Evolutionary conservation across 441 rosid species (phyloP).

Genomic region (Kokia cookei): DNA sequence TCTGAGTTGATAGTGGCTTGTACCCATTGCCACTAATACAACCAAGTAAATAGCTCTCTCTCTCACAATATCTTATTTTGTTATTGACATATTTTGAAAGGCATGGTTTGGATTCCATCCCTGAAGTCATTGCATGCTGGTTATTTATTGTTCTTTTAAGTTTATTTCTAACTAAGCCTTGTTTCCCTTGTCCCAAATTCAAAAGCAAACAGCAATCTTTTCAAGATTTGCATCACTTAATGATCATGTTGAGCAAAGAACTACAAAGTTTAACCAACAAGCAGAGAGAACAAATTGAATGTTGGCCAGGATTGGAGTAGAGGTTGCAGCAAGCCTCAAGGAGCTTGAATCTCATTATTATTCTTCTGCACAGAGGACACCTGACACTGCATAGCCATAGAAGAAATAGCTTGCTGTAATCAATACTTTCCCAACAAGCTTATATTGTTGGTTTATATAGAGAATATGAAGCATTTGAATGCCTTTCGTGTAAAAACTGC

Average conservation of each 20-base stretch:
- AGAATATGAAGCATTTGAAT: not conserved
- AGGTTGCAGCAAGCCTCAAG: slow-evolving; percentile 80
- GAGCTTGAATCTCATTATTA: slow-evolving; percentile 80
- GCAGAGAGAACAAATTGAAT: slow-evolving; percentile 58
- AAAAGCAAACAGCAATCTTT: slow-evolving; percentile 83
- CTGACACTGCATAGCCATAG: slow-evolving; percentile 13
- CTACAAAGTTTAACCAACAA: slow-evolving; percentile 49
- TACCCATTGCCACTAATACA: slow-evolving; percentile 88
- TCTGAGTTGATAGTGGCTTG: slow-evolving; percentile 91
- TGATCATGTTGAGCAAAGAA: slow-evolving; percentile 80
- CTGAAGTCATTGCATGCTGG: not conserved
- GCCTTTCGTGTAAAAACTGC: not conserved
- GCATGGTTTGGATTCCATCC: not conserved
- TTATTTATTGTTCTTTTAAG: not conserved
- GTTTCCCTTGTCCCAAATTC: slow-evolving; percentile 10
- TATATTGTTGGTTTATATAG: not conserved
- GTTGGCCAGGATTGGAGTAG: slow-evolving; percentile 68
- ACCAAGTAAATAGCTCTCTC: slow-evolving; percentile 60
- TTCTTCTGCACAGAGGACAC: slow-evolving; percentile 54
- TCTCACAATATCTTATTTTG: not conserved
- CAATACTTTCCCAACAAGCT: not conserved
- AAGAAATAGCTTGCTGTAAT: not conserved
- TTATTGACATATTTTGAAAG: not conserved
- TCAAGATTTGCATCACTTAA: slow-evolving; percentile 88
- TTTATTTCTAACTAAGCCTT: slow-evolving; percentile 5